Conservation (phyloP, 1,139 yeast species). For the Geotrichum aggregatum region DNA sequence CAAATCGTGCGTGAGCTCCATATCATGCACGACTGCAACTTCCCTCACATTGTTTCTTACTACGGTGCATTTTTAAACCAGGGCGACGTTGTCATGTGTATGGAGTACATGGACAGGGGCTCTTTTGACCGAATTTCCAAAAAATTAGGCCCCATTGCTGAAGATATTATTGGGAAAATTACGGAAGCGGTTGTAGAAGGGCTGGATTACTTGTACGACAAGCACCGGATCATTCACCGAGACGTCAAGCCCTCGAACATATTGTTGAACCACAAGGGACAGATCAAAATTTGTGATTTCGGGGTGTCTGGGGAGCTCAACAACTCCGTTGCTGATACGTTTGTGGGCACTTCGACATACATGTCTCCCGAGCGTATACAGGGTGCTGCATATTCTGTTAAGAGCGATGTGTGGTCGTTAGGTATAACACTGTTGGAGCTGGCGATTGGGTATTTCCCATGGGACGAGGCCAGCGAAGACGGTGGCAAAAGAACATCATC, state of each 20-base stretch:
- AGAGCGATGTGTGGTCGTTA: slow-evolving; percentile 94
- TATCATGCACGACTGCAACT: slow-evolving; percentile 82
- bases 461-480: slow-evolving; percentile 38
- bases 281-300: slow-evolving; percentile 82
- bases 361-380: slow-evolving; percentile 98
- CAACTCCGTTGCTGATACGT: slow-evolving; percentile 91
- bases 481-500: slow-evolving; percentile 36
- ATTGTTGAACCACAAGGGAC: slow-evolving; percentile 71
- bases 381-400: slow-evolving; percentile 86
- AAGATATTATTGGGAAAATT: slow-evolving; percentile 65
- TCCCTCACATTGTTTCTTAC: slow-evolving; percentile 78
- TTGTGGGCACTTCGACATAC: slow-evolving; percentile 94
- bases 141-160: slow-evolving; percentile 53
- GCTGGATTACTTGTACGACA: slow-evolving; percentile 70
- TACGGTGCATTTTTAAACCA: slow-evolving; percentile 79
- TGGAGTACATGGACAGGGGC: slow-evolving; percentile 96
- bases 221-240: slow-evolving; percentile 83
- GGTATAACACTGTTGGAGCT: slow-evolving; percentile 86
- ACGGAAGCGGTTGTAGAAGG: slow-evolving; percentile 78
- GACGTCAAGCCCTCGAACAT: slow-evolving; percentile 92
- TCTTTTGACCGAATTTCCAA: slow-evolving; percentile 75
- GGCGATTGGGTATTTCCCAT: slow-evolving; percentile 74
- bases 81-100: slow-evolving; percentile 74
- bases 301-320: slow-evolving; percentile 90
- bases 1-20: slow-evolving; percentile 85